Conservation (phyloP, 768 basidiomycete species). For the Termitomyces sp. region DNA sequence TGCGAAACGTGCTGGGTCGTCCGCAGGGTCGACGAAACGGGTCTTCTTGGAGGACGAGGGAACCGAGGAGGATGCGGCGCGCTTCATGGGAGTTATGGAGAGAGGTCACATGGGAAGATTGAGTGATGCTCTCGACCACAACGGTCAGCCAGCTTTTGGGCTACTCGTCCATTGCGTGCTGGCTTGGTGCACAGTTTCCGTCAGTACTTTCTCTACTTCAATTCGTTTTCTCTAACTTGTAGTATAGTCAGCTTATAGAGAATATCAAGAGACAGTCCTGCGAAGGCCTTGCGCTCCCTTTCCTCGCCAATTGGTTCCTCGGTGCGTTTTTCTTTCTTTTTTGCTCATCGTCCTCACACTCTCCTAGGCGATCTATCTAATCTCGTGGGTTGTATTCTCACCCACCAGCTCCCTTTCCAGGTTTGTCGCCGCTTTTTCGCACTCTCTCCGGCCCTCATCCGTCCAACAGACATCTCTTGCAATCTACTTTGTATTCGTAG, state of each 20-base stretch:
- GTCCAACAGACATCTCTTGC: slow-evolving; percentile 78
- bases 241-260: slow-evolving; percentile 78
- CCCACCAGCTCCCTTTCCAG: slow-evolving; percentile 93
- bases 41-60: slow-evolving; percentile 52
- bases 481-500: slow-evolving; percentile 84
- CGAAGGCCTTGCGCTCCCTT: slow-evolving; percentile 89
- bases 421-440: slow-evolving; percentile 40
- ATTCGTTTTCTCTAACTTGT: background rate
- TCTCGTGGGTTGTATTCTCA: slow-evolving; percentile 86
- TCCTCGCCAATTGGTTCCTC: slow-evolving; percentile 89
- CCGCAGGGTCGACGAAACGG: slow-evolving; percentile 73
- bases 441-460: slow-evolving; percentile 5
- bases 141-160: slow-evolving; percentile 64
- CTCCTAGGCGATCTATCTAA: slow-evolving; percentile 85
- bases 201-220: slow-evolving; percentile 36
- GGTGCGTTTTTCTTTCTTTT: slow-evolving; percentile 45
- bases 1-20: slow-evolving; percentile 73
- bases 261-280: slow-evolving; percentile 74
- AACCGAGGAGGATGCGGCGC: slow-evolving; percentile 24
- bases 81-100: slow-evolving; percentile 29
- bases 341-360: background rate
- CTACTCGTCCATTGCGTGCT: slow-evolving; percentile 68
- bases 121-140: slow-evolving; percentile 23
- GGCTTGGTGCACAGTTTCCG: slow-evolving; percentile 90
- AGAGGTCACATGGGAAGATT: background rate